Evolutionary conservation across 257 asterid species (phyloP).

Genomic region (Leonotis leonurus): DNA sequence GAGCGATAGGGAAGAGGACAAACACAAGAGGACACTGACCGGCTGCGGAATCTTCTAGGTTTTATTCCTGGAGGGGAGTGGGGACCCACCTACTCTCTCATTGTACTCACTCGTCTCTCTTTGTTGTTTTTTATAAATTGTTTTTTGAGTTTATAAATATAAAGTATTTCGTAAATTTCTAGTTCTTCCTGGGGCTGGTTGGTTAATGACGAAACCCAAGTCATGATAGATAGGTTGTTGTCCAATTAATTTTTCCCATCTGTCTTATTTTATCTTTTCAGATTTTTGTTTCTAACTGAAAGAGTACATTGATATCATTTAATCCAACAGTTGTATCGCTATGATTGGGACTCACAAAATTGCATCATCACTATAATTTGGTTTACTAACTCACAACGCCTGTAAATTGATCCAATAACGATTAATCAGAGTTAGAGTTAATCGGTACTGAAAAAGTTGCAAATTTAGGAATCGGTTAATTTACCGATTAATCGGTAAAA

Average conservation of each 20-base stretch:
- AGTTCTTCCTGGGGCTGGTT: too few relatives aligned
- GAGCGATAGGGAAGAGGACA: slow-evolving; percentile 13
- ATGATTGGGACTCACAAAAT: neutral
- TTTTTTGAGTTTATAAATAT: too few relatives aligned
- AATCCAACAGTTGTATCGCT: neutral
- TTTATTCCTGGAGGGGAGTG: slow-evolving; percentile 18
- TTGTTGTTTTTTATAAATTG: neutral
- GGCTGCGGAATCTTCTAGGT: slow-evolving; percentile 32
- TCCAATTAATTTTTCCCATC: neutral
- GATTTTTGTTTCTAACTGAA: neutral
- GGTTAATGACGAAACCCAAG: too few relatives aligned
- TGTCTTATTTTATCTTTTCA: neutral
- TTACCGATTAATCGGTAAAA: too few relatives aligned
- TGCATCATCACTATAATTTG: too few relatives aligned
- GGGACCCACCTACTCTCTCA: neutral
- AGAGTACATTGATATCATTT: neutral
- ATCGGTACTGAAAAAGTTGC: too few relatives aligned
- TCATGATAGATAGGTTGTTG: neutral
- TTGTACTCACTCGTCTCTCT: neutral
- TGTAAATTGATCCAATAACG: too few relatives aligned
- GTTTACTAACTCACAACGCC: too few relatives aligned
- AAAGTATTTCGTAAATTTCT: too few relatives aligned
- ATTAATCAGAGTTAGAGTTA: too few relatives aligned
- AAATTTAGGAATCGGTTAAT: too few relatives aligned
- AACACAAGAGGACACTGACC: slow-evolving; percentile 19